phyloP scores from a whole-genome alignment of 1,284 basidiomycete species.

The Ceratobasidium sp. region DNA sequence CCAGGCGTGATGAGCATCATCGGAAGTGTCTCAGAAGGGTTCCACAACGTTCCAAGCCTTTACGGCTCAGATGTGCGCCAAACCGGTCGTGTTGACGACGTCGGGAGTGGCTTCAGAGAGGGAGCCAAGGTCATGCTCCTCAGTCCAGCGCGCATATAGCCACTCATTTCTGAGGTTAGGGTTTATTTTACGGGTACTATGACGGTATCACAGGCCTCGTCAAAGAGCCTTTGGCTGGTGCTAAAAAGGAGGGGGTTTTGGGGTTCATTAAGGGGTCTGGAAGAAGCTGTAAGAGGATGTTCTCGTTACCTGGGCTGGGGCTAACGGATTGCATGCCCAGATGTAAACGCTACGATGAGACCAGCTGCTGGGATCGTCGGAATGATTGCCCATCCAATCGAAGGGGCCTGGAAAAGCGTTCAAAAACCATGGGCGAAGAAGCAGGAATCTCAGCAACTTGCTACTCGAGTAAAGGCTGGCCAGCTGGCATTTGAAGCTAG shows the following conservation, averaged over 20 bases:
- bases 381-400: slow-evolving; percentile 54
- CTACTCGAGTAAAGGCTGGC: slow-evolving; percentile 54
- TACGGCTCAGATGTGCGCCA: slow-evolving; percentile 57
- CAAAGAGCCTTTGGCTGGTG: slow-evolving; percentile 59
- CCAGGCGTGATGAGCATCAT: slow-evolving; percentile 59
- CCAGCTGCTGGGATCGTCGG: slow-evolving; percentile 59
- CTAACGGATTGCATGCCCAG: slow-evolving; percentile 44
- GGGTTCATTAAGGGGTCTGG: slow-evolving; percentile 61
- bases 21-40: slow-evolving; percentile 55
- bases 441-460: slow-evolving; percentile 50
- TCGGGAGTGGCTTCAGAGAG: slow-evolving; percentile 57
- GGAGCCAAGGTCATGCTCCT: slow-evolving; percentile 53
- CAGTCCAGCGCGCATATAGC: neutral
- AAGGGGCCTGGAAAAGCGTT: slow-evolving; percentile 54
- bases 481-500: slow-evolving; percentile 50
- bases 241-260: slow-evolving; percentile 57
- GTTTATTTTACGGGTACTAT: slow-evolving; percentile 54
- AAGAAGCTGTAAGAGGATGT: slow-evolving; percentile 53
- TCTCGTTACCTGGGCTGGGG: neutral
- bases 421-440: slow-evolving; percentile 49
- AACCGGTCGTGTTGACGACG: slow-evolving; percentile 54
- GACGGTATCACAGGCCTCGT: slow-evolving; percentile 64
- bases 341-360: slow-evolving; percentile 56
- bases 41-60: slow-evolving; percentile 56
- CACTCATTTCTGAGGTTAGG: slow-evolving; percentile 44